These are phyloP conservation scores for Lupinus albus DNA, from an alignment of 306 rosid species.

Conservation along the genomic window DNA sequence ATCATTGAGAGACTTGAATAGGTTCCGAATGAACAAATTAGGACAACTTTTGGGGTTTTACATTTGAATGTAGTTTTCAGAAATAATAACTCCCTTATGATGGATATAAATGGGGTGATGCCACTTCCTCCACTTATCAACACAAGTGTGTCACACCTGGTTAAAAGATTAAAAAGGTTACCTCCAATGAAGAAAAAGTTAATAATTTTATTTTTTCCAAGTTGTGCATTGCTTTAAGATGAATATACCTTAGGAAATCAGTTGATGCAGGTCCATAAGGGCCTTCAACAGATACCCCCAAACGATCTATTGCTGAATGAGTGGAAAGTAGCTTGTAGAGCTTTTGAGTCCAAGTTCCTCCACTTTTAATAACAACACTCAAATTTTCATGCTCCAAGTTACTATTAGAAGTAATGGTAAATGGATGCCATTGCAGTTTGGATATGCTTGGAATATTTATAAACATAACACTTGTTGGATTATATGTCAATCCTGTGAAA, in stretches of 20 bases:
- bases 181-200: too few species aligned
- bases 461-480: conserved; percentile 64
- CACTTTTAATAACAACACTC: conserved; percentile 59
- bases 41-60: conserved; percentile 52
- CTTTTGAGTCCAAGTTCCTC: conserved; percentile 68
- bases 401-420: conserved; percentile 63
- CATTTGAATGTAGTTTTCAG: conserved; percentile 31
- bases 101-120: conserved; percentile 75
- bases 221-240: too few species aligned
- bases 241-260: conserved; percentile 55
- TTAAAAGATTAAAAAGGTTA: too few species aligned
- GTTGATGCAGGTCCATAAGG: conserved; percentile 75
- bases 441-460: conserved; percentile 69
- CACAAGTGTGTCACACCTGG: conserved; percentile 58
- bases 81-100: conserved; percentile 56
- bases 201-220: not conserved
- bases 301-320: conserved; percentile 48
- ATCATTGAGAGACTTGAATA: conserved; percentile 57
- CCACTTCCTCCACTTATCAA: conserved; percentile 87
- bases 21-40: conserved; percentile 57
- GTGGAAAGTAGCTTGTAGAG: conserved; percentile 60
- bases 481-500: conserved; percentile 56
- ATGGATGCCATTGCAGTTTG: conserved; percentile 86
- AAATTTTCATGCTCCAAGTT: conserved; percentile 61
- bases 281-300: conserved; percentile 66